A percentile compares a stretch with the other conserved stretches of the same genome.
phyloP scores from a whole-genome alignment of 352 stramenopile species.

The Pythium aquatile region DNA sequence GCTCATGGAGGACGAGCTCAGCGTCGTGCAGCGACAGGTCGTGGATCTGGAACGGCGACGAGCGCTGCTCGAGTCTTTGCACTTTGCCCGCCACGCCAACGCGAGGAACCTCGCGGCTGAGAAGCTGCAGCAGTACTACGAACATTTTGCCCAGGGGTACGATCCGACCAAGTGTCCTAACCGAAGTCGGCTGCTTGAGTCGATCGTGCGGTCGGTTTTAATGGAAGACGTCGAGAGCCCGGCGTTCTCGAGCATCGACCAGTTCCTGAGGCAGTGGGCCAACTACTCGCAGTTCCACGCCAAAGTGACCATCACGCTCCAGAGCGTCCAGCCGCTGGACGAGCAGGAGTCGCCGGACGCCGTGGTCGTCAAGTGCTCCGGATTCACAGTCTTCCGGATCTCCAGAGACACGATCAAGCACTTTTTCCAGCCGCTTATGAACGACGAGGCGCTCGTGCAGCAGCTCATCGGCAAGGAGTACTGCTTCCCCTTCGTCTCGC shows the following conservation, averaged over 20 bases:
- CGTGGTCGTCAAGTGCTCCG: conserved; percentile 43
- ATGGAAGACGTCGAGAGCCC: conserved; percentile 50
- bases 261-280: conserved; percentile 54
- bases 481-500: conserved; percentile 47
- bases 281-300: conserved; percentile 67
- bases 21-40: conserved; percentile 39
- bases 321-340: conserved; percentile 37
- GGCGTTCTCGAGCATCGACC: conserved; percentile 45
- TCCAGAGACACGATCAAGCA: conserved; percentile 60
- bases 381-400: conserved; percentile 49
- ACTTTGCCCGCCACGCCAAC: conserved; percentile 45
- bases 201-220: conserved; percentile 46
- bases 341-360: conserved; percentile 30
- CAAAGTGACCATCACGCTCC: conserved; percentile 33
- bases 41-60: conserved; percentile 45
- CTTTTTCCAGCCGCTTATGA: conserved; percentile 57
- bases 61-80: conserved; percentile 39
- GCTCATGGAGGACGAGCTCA: conserved; percentile 32
- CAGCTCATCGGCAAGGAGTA: conserved; percentile 58
- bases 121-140: conserved; percentile 51
- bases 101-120: conserved; percentile 35
- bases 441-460: conserved; percentile 62
- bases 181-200: conserved; percentile 31
- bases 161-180: conserved; percentile 28
- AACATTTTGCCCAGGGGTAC: conserved; percentile 44